These are phyloP conservation scores for Termitomyces heimii DNA, from an alignment of 768 basidiomycete genomes.

Conservation along the genomic window DNA sequence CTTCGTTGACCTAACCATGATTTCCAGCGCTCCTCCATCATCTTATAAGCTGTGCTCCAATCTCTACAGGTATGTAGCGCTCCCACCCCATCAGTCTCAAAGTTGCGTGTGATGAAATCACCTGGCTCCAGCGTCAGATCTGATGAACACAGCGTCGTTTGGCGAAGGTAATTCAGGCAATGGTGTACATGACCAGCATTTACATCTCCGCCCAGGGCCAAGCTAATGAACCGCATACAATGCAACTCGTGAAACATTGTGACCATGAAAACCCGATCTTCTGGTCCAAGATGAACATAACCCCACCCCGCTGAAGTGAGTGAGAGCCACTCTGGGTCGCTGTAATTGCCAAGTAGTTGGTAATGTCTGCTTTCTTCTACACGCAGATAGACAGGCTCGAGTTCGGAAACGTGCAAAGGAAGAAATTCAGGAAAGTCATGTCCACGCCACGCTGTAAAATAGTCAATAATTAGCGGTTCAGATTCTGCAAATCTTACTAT, in stretches of 20 bases:
- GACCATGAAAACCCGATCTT: conserved; percentile 17
- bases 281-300: conserved; percentile 16
- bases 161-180: conserved; percentile 37
- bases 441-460: conserved; percentile 3
- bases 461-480: too few species aligned
- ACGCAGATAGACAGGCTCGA: neutral
- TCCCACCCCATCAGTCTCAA: conserved; percentile 26
- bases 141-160: conserved; percentile 38
- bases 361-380: conserved; percentile 4
- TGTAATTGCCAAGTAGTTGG: neutral
- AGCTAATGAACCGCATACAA: conserved; percentile 24
- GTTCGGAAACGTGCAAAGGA: neutral
- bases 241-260: conserved; percentile 45
- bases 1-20: neutral
- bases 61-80: conserved; percentile 36
- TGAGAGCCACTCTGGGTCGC: conserved; percentile 1
- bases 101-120: conserved; percentile 29
- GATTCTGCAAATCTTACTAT: neutral
- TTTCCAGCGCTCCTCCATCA: conserved; percentile 19
- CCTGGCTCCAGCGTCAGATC: conserved; percentile 44
- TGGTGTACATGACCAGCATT: too few species aligned
- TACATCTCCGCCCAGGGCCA: neutral
- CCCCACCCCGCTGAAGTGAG: conserved; percentile 4
- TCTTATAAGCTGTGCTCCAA: conserved; percentile 22
- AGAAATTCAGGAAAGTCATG: conserved; percentile 9